phyloP scores from a whole-genome alignment of 768 basidiomycete species.

The Lentinula guzmanii region DNA sequence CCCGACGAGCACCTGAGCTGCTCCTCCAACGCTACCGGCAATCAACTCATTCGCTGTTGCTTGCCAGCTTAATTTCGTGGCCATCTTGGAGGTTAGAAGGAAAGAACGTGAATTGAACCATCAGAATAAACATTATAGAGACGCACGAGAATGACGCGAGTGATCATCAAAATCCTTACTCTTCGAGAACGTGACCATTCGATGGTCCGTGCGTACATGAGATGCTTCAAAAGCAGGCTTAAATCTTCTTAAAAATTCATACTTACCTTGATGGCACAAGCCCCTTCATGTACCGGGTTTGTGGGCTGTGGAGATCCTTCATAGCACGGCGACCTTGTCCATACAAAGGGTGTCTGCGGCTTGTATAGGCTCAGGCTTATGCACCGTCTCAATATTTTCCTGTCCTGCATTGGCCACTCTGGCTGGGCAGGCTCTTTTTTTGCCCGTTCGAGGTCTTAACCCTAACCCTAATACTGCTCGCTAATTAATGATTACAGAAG shows the following conservation, averaged over 20 bases:
- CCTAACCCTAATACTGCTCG: conserved; percentile 2
- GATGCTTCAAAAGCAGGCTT: not conserved
- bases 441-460: conserved; percentile 1
- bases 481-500: not conserved
- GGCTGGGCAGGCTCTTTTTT: conserved; percentile 26
- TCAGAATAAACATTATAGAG: not conserved
- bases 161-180: not conserved
- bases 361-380: conserved; percentile 43
- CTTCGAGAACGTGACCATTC: not conserved
- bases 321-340: conserved; percentile 3
- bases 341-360: conserved; percentile 30
- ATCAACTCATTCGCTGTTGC: conserved; percentile 75
- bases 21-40: conserved; percentile 89
- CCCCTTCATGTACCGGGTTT: not conserved
- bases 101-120: not conserved
- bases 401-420: conserved; percentile 33
- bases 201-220: conserved; percentile 9
- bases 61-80: conserved; percentile 21
- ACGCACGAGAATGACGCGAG: conserved; percentile 5
- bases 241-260: not conserved
- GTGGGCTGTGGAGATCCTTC: not conserved
- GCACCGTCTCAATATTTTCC: conserved; percentile 42
- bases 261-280: conserved; percentile 11
- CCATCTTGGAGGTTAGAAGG: not conserved
- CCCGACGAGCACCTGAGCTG: conserved; percentile 91